phyloP scores from a whole-genome alignment of 2,329 filamentous ascomycete species.

The Aulographum hederae region DNA sequence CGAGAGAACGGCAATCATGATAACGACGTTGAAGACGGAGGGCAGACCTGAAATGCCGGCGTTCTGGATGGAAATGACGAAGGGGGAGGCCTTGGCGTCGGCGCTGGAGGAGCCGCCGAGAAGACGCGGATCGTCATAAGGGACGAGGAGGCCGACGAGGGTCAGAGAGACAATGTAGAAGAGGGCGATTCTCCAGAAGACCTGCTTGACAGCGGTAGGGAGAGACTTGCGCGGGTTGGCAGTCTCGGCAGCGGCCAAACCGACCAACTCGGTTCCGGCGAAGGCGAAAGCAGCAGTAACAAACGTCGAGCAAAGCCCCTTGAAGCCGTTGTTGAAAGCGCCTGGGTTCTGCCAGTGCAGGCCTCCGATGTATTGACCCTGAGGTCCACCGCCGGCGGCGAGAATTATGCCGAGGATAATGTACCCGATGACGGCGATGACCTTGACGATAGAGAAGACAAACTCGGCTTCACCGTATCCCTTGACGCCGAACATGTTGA shows the following conservation, averaged over 20 bases:
- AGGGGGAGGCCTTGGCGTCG: constrained; percentile 64
- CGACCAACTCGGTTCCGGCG: constrained; percentile 57
- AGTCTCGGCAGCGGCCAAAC: constrained; percentile 60
- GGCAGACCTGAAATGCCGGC: constrained; percentile 67
- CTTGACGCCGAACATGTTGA: constrained; percentile 77
- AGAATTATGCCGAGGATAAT: constrained; percentile 73
- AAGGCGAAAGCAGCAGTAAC: constrained; percentile 53
- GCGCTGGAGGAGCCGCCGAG: constrained; percentile 37
- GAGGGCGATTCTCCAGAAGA: constrained; percentile 68
- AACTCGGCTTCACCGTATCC: constrained; percentile 86
- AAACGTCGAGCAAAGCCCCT: constrained; percentile 62
- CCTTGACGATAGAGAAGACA: constrained; percentile 69
- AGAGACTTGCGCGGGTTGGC: constrained; percentile 66
- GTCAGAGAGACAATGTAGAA: constrained; percentile 78
- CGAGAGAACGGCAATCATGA: constrained; percentile 74
- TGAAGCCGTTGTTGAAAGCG: constrained; percentile 71
- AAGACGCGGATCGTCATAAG: constrained; percentile 48
- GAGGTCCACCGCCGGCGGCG: constrained; percentile 54
- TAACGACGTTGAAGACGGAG: constrained; percentile 87
- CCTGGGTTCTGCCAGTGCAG: constrained; percentile 54
- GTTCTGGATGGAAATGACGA: constrained; percentile 80
- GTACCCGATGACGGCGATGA: constrained; percentile 45
- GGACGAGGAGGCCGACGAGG: constrained; percentile 67
- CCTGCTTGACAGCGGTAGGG: constrained; percentile 76
- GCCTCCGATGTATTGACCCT: constrained; percentile 62